Conservation (phyloP, 1,284 basidiomycete species). For the Schizophyllum amplum region DNA sequence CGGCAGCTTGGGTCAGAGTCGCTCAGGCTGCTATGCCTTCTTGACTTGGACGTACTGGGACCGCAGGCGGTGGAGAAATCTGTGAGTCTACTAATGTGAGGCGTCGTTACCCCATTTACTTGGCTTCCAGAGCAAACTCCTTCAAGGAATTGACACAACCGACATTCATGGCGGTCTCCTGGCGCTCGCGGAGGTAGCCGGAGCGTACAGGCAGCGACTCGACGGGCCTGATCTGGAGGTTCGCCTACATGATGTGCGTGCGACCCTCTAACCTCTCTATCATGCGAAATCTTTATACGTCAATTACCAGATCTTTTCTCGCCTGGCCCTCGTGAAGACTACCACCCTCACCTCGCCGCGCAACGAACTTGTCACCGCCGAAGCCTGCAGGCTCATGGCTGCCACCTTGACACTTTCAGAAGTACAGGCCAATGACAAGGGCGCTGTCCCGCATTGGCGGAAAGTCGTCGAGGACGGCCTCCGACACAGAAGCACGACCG, state of each 20-base stretch:
- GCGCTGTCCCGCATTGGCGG: constrained; percentile 53
- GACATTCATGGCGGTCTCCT: constrained; percentile 82
- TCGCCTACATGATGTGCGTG: constrained; percentile 20
- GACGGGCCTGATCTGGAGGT: constrained; percentile 21
- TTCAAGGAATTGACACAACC: constrained; percentile 59
- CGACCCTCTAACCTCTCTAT: not conserved
- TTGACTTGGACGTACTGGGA: constrained; percentile 49
- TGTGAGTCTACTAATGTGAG: constrained; percentile 35
- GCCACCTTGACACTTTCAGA: constrained; percentile 53
- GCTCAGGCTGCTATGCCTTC: constrained; percentile 58
- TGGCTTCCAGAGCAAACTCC: constrained; percentile 40
- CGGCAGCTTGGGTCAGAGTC: constrained; percentile 77
- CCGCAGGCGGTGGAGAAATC: constrained; percentile 40
- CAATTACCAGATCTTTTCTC: constrained; percentile 62
- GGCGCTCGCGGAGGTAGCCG: constrained; percentile 65
- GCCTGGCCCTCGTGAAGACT: constrained; percentile 47
- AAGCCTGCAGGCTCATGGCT: constrained; percentile 70
- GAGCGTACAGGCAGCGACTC: constrained; percentile 32
- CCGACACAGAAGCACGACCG: constrained; percentile 54
- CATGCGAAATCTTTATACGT: constrained; percentile 1
- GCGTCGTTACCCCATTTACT: constrained; percentile 5
- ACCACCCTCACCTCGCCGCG: constrained; percentile 57
- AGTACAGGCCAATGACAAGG: constrained; percentile 30
- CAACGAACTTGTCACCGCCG: constrained; percentile 67
- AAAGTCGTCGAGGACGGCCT: constrained; percentile 66